Conservation (phyloP, 148 eudicot species). For the Bassia scoparia region DNA sequence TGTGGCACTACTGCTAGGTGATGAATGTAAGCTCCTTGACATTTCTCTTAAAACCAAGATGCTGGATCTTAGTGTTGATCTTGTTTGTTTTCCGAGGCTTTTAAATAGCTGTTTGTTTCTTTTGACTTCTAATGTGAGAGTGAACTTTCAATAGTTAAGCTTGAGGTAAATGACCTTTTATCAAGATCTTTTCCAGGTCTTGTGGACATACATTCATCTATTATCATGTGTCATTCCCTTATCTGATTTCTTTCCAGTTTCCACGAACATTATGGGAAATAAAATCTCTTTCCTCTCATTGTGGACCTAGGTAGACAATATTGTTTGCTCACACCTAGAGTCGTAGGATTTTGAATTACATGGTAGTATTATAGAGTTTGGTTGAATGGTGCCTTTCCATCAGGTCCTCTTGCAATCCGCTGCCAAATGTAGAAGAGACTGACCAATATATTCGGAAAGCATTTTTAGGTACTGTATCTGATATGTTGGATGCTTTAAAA, state of each 20-base stretch:
- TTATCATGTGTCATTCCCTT: not conserved
- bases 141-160: conserved; percentile 5
- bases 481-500: not conserved
- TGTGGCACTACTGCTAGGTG: conserved; percentile 69
- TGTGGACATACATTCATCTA: not conserved
- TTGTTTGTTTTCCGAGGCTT: not conserved
- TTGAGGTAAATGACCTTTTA: not conserved
- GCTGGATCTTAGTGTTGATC: conserved; percentile 1
- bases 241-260: not conserved
- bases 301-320: not conserved
- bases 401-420: not conserved
- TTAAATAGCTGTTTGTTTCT: not conserved
- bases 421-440: not conserved
- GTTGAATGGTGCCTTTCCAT: not conserved
- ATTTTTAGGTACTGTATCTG: not conserved
- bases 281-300: not conserved
- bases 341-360: not conserved
- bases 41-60: not conserved
- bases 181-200: not conserved
- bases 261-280: not conserved
- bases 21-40: conserved; percentile 51
- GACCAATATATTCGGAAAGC: not conserved
- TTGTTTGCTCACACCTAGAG: not conserved
- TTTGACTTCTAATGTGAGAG: not conserved
- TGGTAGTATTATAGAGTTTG: not conserved